phyloP scores from a whole-genome alignment of 495 filamentous ascomycete genomes.

The Xylaria bambusicola region DNA sequence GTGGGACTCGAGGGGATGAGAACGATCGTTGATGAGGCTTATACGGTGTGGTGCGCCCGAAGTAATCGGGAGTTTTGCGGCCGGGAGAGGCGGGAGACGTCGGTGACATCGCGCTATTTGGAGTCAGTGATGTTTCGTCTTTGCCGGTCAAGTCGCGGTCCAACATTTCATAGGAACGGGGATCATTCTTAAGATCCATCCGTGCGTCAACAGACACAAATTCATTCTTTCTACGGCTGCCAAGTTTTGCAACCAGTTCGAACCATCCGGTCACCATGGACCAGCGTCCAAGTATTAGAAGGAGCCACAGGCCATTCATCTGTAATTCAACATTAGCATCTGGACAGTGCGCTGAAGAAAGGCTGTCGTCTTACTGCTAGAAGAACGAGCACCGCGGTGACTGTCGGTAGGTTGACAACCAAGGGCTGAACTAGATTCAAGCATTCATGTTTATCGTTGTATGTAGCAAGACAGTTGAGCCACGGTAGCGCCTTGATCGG shows the following conservation, averaged over 20 bases:
- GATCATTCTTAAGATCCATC: constrained; percentile 59
- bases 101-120: constrained; percentile 45
- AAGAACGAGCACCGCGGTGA: constrained; percentile 79
- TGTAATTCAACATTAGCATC: constrained; percentile 30
- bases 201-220: constrained; percentile 88
- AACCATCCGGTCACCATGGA: constrained; percentile 85
- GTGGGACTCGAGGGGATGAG: constrained; percentile 48
- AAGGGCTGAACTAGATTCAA: constrained; percentile 55
- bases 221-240: constrained; percentile 58
- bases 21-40: constrained; percentile 49
- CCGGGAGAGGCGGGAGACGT: constrained; percentile 29
- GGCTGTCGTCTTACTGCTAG: constrained; percentile 61
- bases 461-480: constrained; percentile 65
- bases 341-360: neutral
- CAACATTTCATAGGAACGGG: constrained; percentile 83
- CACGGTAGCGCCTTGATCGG: constrained; percentile 57
- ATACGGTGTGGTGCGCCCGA: constrained; percentile 48
- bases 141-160: constrained; percentile 52
- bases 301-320: constrained; percentile 83
- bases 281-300: constrained; percentile 75
- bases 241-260: constrained; percentile 51
- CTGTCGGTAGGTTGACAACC: constrained; percentile 70
- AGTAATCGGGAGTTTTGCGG: constrained; percentile 51
- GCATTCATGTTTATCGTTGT: constrained; percentile 64
- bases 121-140: constrained; percentile 47